Conservation (phyloP, 2,329 filamentous ascomycete species). For the Fusarium duplospermum region DNA sequence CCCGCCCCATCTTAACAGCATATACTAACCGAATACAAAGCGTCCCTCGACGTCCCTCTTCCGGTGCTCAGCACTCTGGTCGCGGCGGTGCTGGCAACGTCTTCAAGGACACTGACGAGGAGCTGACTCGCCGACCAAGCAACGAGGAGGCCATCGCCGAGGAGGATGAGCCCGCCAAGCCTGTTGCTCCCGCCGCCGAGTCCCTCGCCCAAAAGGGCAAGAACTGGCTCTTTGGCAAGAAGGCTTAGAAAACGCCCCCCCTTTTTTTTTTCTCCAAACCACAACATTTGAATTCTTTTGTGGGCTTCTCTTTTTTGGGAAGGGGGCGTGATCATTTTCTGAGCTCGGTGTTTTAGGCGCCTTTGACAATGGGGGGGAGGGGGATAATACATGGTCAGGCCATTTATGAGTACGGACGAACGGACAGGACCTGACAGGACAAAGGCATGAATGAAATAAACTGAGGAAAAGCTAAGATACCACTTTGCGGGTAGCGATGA, state of each 20-base stretch:
- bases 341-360: conserved; percentile 43
- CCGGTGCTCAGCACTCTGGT: conserved; percentile 73
- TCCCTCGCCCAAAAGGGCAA: conserved; percentile 56
- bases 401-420: conserved; percentile 12
- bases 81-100: conserved; percentile 82
- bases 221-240: conserved; percentile 63
- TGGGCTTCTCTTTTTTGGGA: background rate
- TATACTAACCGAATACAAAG: conserved; percentile 47
- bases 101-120: conserved; percentile 60
- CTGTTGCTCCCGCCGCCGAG: conserved; percentile 17
- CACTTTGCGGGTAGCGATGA: conserved; percentile 26
- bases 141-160: conserved; percentile 48
- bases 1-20: too few species aligned
- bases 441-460: background rate
- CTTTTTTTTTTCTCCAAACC: background rate
- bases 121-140: conserved; percentile 44
- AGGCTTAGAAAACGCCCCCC: conserved; percentile 48
- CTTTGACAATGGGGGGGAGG: conserved; percentile 7
- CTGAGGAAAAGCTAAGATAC: conserved; percentile 39
- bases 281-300: background rate
- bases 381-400: conserved; percentile 8
- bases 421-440: background rate
- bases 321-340: conserved; percentile 18
- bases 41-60: conserved; percentile 66
- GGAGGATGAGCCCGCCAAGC: conserved; percentile 30